These are phyloP conservation scores for Prinsepia uniflora DNA, from an alignment of 306 rosid genomes.

Conservation along the genomic window DNA sequence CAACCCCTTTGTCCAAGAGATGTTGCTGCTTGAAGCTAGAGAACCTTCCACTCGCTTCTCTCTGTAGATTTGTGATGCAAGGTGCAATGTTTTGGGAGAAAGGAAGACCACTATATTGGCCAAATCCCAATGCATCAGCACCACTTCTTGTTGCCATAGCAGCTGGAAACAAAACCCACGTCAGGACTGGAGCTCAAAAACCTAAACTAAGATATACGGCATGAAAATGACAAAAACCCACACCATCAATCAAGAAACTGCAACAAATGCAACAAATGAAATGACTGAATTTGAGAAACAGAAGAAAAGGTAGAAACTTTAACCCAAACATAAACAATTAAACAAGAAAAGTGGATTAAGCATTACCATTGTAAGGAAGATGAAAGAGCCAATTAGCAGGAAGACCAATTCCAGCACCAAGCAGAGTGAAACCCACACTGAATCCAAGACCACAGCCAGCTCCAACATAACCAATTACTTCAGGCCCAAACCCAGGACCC, in stretches of 20 bases:
- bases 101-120: conserved; percentile 34
- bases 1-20: conserved; percentile 43
- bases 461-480: conserved; percentile 86
- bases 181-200: conserved; percentile 11
- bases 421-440: conserved; percentile 73
- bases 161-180: conserved; percentile 33
- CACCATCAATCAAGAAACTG: not conserved
- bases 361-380: conserved; percentile 58
- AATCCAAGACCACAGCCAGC: conserved; percentile 96
- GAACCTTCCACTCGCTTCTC: conserved; percentile 50
- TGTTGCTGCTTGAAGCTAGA: conserved; percentile 41
- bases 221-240: conserved; percentile 10
- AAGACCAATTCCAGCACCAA: conserved; percentile 80
- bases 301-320: not conserved
- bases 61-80: conserved; percentile 43
- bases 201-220: conserved; percentile 1
- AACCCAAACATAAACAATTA: too few species aligned
- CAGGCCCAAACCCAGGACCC: conserved; percentile 99
- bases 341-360: too few species aligned
- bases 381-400: conserved; percentile 59
- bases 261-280: not conserved
- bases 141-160: conserved; percentile 49
- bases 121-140: conserved; percentile 45
- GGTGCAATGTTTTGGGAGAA: conserved; percentile 35
- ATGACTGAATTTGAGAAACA: too few species aligned